These are phyloP conservation scores for Aulographum hederae DNA, from an alignment of 2,329 filamentous ascomycete genomes.

Conservation along the genomic window DNA sequence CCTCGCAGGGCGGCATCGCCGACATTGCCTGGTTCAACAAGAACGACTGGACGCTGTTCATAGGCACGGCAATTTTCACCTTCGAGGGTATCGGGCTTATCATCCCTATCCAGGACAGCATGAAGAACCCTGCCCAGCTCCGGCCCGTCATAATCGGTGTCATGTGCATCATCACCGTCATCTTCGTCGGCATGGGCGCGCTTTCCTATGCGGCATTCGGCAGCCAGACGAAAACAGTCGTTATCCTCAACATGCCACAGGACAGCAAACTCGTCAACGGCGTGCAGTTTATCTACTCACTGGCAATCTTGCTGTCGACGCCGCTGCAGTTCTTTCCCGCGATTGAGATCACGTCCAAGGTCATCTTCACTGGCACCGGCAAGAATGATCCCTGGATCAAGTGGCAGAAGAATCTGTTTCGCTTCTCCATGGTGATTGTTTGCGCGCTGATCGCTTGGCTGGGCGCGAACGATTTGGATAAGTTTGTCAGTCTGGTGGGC, in stretches of 20 bases:
- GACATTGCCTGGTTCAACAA: constrained; percentile 86
- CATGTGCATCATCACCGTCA: constrained; percentile 84
- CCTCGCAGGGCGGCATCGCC: constrained; percentile 47
- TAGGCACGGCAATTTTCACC: constrained; percentile 96
- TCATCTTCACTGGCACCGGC: constrained; percentile 78
- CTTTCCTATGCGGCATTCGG: constrained; percentile 93
- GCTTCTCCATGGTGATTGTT: constrained; percentile 77
- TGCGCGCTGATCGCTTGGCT: constrained; percentile 83
- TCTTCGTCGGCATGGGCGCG: constrained; percentile 83
- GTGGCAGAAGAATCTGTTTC: constrained; percentile 97
- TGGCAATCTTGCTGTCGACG: constrained; percentile 89
- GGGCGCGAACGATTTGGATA: constrained; percentile 84
- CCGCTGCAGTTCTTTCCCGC: constrained; percentile 95
- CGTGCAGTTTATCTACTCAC: constrained; percentile 92
- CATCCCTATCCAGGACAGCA: constrained; percentile 94
- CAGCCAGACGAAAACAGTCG: constrained; percentile 86
- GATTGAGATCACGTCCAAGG: constrained; percentile 90
- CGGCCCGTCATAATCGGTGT: constrained; percentile 72
- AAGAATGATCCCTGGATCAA: constrained; percentile 99
- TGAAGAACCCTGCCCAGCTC: constrained; percentile 82
- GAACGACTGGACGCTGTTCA: constrained; percentile 89
- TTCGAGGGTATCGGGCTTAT: constrained; percentile 96
- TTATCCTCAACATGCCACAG: constrained; percentile 89
- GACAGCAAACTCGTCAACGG: constrained; percentile 89
- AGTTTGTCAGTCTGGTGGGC: constrained; percentile 89